phyloP scores from a whole-genome alignment of 495 filamentous ascomycete species.

The Chlorociboria aeruginascens region DNA sequence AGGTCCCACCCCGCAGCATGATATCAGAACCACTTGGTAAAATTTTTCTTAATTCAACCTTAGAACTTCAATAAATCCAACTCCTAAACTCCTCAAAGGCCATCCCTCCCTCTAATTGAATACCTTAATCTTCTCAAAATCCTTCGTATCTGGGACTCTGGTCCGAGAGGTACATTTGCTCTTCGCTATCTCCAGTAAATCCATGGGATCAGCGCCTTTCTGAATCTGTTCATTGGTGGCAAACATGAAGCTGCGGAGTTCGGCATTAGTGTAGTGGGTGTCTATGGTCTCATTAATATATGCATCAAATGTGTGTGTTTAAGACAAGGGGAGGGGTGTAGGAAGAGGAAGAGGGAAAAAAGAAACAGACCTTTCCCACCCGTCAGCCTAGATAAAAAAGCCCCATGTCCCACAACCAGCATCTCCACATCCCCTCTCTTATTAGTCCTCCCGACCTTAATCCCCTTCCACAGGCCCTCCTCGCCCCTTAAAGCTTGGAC shows the following conservation, averaged over 20 bases:
- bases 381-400: background rate
- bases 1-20: too few relatives aligned
- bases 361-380: background rate
- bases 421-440: background rate
- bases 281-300: background rate
- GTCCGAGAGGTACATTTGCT: too few relatives aligned
- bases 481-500: background rate
- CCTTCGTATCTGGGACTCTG: too few relatives aligned
- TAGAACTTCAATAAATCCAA: too few relatives aligned
- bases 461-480: background rate
- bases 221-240: background rate
- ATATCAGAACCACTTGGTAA: too few relatives aligned
- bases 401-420: background rate
- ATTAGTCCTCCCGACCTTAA: background rate
- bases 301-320: background rate
- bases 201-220: background rate
- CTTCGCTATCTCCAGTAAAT: too few relatives aligned
- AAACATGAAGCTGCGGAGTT: background rate
- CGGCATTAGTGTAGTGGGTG: background rate
- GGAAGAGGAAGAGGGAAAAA: background rate
- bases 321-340: background rate
- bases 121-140: too few relatives aligned
- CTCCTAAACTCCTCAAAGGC: too few relatives aligned
- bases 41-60: too few relatives aligned
- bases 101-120: too few relatives aligned